phyloP scores from a whole-genome alignment of 2,329 filamentous ascomycete genomes.

The Sporothrix euskadiensis region DNA sequence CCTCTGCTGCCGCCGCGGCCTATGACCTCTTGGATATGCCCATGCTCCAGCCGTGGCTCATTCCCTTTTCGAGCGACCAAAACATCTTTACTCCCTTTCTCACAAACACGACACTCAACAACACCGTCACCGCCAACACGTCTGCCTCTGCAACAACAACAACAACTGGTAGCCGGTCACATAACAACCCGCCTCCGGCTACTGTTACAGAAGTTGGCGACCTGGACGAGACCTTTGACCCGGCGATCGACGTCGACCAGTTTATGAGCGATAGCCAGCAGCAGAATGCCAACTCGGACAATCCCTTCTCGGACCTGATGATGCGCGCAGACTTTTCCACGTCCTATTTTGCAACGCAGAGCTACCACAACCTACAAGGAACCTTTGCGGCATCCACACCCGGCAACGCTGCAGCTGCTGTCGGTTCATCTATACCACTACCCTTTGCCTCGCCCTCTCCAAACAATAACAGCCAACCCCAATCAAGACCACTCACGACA shows the following conservation, averaged over 20 bases:
- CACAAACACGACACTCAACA: background rate
- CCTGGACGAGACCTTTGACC: constrained; percentile 17
- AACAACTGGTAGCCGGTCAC: background rate
- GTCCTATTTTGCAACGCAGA: background rate
- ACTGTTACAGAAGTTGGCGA: background rate
- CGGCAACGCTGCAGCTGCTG: background rate
- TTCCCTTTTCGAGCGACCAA: constrained; percentile 17
- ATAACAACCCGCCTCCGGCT: background rate
- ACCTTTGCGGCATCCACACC: background rate
- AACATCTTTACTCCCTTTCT: constrained; percentile 5
- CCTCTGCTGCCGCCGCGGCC: background rate
- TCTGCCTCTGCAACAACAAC: background rate
- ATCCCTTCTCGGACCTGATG: background rate
- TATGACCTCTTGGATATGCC: constrained; percentile 2
- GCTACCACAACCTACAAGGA: background rate
- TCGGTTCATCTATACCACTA: background rate
- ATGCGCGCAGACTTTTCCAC: background rate
- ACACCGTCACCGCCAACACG: background rate
- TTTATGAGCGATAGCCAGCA: background rate
- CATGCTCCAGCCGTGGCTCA: constrained; percentile 18
- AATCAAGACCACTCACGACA: background rate
- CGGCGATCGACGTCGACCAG: constrained; percentile 15
- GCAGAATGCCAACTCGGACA: background rate
- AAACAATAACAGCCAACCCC: background rate
- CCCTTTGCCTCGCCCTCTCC: background rate